Conservation (phyloP, 768 basidiomycete species). For the Chalciporus sphaerocephalus region DNA sequence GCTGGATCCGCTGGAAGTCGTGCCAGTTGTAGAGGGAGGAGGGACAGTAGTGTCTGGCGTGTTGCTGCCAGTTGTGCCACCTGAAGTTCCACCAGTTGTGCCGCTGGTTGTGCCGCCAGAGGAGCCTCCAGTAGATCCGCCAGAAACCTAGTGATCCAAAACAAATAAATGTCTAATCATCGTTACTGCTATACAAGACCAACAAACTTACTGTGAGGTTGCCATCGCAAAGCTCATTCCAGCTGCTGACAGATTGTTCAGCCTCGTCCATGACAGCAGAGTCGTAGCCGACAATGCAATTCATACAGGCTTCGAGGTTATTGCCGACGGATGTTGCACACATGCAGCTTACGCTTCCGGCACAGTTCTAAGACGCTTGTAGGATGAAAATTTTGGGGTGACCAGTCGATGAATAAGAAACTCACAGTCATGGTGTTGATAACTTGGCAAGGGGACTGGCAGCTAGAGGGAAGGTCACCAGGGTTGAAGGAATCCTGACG, state of each 20-base stretch:
- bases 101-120: background rate
- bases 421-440: conserved; percentile 19
- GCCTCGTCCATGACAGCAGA: conserved; percentile 3
- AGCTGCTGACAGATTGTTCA: conserved; percentile 6
- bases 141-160: conserved; percentile 7
- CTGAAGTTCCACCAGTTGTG: background rate
- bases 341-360: background rate
- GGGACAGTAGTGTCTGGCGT: background rate
- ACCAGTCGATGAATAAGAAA: background rate
- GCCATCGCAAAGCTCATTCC: conserved; percentile 17
- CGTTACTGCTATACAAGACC: background rate
- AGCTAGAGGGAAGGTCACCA: conserved; percentile 11
- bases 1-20: background rate
- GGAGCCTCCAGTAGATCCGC: conserved; percentile 2
- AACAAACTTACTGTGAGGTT: conserved; percentile 14
- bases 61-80: background rate
- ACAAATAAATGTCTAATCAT: background rate
- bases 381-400: background rate
- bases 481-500: conserved; percentile 19
- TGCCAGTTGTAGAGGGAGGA: background rate
- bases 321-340: conserved; percentile 13
- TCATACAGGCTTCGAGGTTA: conserved; percentile 17
- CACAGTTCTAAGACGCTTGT: conserved; percentile 10
- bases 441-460: conserved; percentile 22
- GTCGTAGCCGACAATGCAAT: conserved; percentile 10